Evolutionary conservation across 805 yeast species (phyloP).

Genomic region (Saturnispora dispora): DNA sequence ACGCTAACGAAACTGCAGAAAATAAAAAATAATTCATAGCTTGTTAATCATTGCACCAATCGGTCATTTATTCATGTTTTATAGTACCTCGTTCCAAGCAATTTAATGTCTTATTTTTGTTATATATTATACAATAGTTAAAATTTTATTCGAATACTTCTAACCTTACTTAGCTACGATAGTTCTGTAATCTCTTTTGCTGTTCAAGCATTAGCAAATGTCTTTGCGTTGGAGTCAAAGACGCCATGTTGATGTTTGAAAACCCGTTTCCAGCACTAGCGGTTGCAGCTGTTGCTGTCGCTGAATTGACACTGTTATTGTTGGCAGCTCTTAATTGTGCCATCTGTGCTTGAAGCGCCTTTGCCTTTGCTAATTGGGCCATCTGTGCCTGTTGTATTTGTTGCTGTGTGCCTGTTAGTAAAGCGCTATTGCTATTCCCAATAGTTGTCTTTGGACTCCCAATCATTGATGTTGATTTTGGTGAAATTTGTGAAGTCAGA

Average conservation of each 20-base stretch:
- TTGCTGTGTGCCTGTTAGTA: slow-evolving; percentile 8
- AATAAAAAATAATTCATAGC: neutral
- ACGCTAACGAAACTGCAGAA: slow-evolving; percentile 4
- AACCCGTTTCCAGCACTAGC: neutral
- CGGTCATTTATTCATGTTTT: neutral
- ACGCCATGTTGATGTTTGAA: slow-evolving; percentile 4
- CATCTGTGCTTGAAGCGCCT: slow-evolving; percentile 13
- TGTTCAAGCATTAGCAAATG: slow-evolving; percentile 6
- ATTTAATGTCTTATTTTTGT: neutral
- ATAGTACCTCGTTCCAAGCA: neutral
- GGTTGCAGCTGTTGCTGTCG: slow-evolving; percentile 1
- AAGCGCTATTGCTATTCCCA: slow-evolving; percentile 5
- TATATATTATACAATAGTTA: neutral
- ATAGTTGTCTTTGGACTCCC: slow-evolving; percentile 5
- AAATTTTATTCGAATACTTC: neutral
- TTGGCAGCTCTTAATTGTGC: slow-evolving; percentile 2
- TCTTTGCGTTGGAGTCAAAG: slow-evolving; percentile 4
- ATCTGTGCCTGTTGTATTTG: slow-evolving; percentile 7
- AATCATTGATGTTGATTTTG: neutral
- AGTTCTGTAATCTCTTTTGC: slow-evolving; percentile 8
- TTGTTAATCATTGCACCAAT: neutral
- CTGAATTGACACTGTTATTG: slow-evolving; percentile 7
- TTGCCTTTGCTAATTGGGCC: slow-evolving; percentile 20
- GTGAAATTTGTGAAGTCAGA: neutral
- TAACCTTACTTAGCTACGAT: neutral